Evolutionary conservation across 106 monocot genomes (phyloP), one percentile per base, ranked within the genome.

Genomic region (Acanthochlamys bracteata): DNA sequence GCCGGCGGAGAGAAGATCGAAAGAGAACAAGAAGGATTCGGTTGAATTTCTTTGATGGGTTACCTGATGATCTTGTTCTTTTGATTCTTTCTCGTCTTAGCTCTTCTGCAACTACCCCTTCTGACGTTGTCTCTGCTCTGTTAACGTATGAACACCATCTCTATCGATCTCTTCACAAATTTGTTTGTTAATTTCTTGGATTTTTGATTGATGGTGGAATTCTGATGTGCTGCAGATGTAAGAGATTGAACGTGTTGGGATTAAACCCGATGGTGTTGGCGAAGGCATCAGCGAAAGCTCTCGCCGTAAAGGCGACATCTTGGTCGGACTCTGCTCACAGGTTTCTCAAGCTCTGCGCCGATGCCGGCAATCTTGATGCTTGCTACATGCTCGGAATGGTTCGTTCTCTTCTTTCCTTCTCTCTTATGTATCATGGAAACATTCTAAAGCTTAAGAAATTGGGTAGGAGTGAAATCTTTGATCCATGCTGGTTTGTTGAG

Each of bases 371-470:
- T 24, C 51, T 84, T 0, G 82, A 89, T 10, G 84, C 89, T 8
- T 79, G 74, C 40, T 89, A 84, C 49, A 69, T 68, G 24, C 71
- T 89, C 1, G 89, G 89, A 66, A 89, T 85, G 87, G 87, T 88
- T 55, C 13, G 68, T n/a, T 33, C 27, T 39, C 20, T 45, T 6
- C 17, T 57, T 41, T 42, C 24, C 45, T 15, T 17, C 51, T 55
- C 67, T 11, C 0, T 39, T 6, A 60, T 33, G 1, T 8, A 27
- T 60, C 26, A 10, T n/a, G 0, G 61, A 4, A 21, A 22, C 7
- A 14, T 7, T 57, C 10, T 49, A 17, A 49, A 12, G 9, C 15
- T n/a, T n/a, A n/a, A n/a, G n/a, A n/a, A n/a, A n/a, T n/a, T n/a
- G 12, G 49, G 17, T 4, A 14, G 49, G 6, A 14, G 15, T 1